These are phyloP conservation scores for Tritrichomonas foetus DNA, from an alignment of 208 protist species.

Conservation along the genomic window DNA sequence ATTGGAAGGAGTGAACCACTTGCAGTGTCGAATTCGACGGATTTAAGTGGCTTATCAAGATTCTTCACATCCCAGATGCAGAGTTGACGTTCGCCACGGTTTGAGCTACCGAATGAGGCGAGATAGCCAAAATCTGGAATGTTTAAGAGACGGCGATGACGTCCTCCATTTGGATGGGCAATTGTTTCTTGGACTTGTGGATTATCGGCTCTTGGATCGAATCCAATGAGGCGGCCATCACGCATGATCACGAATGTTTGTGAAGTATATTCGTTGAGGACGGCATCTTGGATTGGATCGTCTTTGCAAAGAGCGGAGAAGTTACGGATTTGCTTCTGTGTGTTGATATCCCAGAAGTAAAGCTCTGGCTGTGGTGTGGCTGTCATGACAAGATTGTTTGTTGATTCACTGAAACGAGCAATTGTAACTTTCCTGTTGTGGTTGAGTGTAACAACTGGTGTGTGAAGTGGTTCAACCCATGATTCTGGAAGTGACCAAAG, in stretches of 20 bases:
- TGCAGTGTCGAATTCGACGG: neutral
- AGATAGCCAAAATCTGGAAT: neutral
- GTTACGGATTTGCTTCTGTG: neutral
- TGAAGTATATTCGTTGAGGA: neutral
- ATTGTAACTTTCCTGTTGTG: neutral
- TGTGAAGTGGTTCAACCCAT: neutral
- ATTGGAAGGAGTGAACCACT: neutral
- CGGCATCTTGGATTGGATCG: neutral
- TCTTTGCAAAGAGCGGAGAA: neutral
- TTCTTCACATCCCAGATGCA: slow-evolving; percentile 29
- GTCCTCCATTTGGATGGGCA: neutral
- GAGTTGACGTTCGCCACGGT: neutral
- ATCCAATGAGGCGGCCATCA: neutral
- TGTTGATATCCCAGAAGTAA: neutral
- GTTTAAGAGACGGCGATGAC: neutral
- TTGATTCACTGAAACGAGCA: neutral
- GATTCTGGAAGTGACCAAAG: neutral
- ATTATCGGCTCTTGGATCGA: neutral
- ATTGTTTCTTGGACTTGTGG: neutral
- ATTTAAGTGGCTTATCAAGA: neutral
- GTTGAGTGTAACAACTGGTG: neutral
- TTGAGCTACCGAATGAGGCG: neutral
- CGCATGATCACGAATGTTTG: neutral
- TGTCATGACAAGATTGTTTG: neutral
- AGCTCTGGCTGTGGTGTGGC: neutral